A percentile compares a stretch with the other conserved stretches of the same genome.
Conservation (phyloP, 1,284 basidiomycete genomes). For the Ustilago tritici region DNA sequence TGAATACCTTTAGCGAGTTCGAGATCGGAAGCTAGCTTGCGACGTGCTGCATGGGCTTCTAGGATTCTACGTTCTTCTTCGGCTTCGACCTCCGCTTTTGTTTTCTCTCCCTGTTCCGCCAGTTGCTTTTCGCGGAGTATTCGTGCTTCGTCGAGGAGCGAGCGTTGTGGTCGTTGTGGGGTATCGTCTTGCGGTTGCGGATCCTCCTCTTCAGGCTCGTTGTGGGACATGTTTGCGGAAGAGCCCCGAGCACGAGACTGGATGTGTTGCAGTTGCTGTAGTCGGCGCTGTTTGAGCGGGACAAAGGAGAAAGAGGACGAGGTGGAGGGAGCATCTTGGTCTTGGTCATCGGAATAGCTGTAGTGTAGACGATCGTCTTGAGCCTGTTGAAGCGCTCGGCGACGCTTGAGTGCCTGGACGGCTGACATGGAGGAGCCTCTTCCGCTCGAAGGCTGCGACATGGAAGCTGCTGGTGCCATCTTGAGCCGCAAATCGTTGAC, state of each 20-base stretch:
- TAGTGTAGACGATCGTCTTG: conserved; percentile 48
- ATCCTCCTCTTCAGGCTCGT: conserved; percentile 21
- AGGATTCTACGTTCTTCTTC: conserved; percentile 91
- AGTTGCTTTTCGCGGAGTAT: conserved; percentile 81
- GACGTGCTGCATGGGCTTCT: conserved; percentile 87
- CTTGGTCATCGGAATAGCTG: conserved; percentile 64
- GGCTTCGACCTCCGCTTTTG: conserved; percentile 81
- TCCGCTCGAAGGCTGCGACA: background rate
- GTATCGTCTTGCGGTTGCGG: conserved; percentile 72
- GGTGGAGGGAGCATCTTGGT: conserved; percentile 74
- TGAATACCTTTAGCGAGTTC: conserved; percentile 93
- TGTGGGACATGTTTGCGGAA: background rate
- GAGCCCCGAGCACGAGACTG: conserved; percentile 23
- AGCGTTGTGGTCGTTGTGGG: conserved; percentile 75
- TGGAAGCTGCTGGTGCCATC: conserved; percentile 35
- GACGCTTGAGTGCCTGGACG: conserved; percentile 46
- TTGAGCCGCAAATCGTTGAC: background rate
- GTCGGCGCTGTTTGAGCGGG: conserved; percentile 85
- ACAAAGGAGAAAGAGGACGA: conserved; percentile 78
- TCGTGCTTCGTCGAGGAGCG: conserved; percentile 62
- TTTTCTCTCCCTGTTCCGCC: conserved; percentile 75
- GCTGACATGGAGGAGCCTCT: conserved; percentile 29
- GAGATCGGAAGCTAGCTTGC: conserved; percentile 89
- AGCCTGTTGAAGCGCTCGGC: conserved; percentile 36
- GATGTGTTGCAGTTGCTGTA: conserved; percentile 78